Conservation (phyloP, 2,329 filamentous ascomycete genomes). For the Coniella lustricola region DNA sequence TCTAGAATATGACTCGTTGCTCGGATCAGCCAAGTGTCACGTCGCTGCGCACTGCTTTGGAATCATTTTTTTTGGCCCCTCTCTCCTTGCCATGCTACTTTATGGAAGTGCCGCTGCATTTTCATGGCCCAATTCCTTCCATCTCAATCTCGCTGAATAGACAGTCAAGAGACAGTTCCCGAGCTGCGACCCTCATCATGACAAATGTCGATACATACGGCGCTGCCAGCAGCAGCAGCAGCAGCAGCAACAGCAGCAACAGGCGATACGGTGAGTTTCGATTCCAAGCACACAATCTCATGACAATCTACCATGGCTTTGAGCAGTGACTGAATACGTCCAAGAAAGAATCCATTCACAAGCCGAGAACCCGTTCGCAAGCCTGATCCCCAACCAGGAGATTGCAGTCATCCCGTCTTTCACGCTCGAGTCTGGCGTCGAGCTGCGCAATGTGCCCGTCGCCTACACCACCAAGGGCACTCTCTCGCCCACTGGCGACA, state of each 20-base stretch:
- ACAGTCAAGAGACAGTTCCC: no score
- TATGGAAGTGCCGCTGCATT: no score
- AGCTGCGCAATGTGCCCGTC: conserved; percentile 66
- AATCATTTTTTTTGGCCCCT: no score
- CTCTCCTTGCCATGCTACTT: no score
- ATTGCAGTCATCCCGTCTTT: conserved; percentile 84
- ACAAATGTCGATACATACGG: no score
- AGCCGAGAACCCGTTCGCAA: conserved; percentile 85
- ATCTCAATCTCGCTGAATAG: no score
- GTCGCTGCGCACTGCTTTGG: no score
- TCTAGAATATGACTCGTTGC: no score
- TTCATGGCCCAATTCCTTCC: no score
- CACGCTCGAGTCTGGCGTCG: conserved; percentile 86
- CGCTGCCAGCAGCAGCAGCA: no score
- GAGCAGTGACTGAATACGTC: conserved; percentile 55
- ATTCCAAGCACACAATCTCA: background rate
- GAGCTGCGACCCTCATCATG: no score
- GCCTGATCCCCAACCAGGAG: conserved; percentile 80
- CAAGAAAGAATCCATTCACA: conserved; percentile 61
- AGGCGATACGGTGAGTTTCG: conserved; percentile 12
- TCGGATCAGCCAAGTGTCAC: no score
- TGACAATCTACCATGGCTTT: conserved; percentile 19
- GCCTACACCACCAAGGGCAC: conserved; percentile 61
- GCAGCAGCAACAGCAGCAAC: conserved; percentile 6
- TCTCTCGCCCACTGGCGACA: conserved; percentile 52